Percentiles rank a stretch among this genome's conserved stretches.
These are phyloP conservation scores for Colletotrichum simmondsii DNA, from an alignment of 2,329 filamentous ascomycete genomes.

Conservation along the genomic window DNA sequence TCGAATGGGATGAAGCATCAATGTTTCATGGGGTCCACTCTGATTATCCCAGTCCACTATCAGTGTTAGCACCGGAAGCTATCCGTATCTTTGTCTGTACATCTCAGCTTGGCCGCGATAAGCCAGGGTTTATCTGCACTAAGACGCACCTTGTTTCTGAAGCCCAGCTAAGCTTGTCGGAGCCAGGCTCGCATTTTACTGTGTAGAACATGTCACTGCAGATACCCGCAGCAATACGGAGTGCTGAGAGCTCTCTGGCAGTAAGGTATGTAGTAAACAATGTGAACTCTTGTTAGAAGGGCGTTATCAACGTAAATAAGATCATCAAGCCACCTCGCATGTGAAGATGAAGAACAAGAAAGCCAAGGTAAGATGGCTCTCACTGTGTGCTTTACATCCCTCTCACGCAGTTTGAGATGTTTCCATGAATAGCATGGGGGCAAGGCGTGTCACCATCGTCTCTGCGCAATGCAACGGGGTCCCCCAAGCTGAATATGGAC, in stretches of 20 bases:
- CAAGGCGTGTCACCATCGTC: slow-evolving; percentile 12
- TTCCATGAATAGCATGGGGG: slow-evolving; percentile 20
- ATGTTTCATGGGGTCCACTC: slow-evolving; percentile 26
- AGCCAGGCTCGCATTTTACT: neutral
- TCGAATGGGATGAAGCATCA: slow-evolving; percentile 23
- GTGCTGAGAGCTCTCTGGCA: neutral
- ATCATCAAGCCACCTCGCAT: neutral
- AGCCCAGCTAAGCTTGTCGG: neutral
- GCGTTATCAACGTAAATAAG: neutral
- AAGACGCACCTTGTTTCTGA: neutral
- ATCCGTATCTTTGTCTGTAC: slow-evolving; percentile 4
- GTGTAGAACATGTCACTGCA: neutral
- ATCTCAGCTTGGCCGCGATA: neutral
- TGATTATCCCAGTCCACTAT: neutral
- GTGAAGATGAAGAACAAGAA: neutral
- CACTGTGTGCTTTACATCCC: no score
- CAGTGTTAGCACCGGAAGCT: neutral
- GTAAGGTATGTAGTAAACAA: no score
- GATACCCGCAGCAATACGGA: neutral
- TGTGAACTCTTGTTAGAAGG: neutral
- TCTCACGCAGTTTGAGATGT: neutral
- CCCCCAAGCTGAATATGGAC: neutral
- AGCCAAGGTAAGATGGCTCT: neutral
- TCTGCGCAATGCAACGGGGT: slow-evolving; percentile 13
- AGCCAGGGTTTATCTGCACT: neutral